These are phyloP conservation scores for Graphilbum fragrans DNA, from an alignment of 2,329 filamentous ascomycete genomes.

Conservation along the genomic window DNA sequence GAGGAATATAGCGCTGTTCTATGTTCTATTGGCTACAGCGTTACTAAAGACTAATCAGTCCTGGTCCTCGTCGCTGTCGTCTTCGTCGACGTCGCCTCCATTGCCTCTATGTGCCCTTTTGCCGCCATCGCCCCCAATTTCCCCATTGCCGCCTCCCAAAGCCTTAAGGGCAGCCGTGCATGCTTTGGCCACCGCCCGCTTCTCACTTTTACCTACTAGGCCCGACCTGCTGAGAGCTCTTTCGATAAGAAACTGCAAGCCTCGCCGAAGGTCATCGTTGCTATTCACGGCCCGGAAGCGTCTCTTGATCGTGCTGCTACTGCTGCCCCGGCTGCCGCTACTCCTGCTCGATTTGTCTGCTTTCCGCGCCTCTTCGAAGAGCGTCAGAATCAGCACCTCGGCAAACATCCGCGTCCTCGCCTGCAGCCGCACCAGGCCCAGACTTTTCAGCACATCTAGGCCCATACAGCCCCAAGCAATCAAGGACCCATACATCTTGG, in stretches of 20 bases:
- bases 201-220: constrained; percentile 34
- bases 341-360: constrained; percentile 20
- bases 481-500: constrained; percentile 40
- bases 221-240: constrained; percentile 60
- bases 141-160: constrained; percentile 14
- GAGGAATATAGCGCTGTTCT: too few species aligned
- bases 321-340: constrained; percentile 20
- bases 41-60: too few species aligned
- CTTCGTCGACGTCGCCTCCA: too few species aligned
- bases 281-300: constrained; percentile 55
- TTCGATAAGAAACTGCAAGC: constrained; percentile 68
- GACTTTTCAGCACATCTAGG: constrained; percentile 46
- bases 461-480: constrained; percentile 32
- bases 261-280: constrained; percentile 55
- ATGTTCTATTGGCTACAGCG: too few species aligned
- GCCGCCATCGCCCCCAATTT: background rate
- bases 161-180: constrained; percentile 30
- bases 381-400: constrained; percentile 65
- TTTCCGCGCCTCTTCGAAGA: constrained; percentile 56
- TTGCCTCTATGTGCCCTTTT: too few species aligned
- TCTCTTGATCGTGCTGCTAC: constrained; percentile 35
- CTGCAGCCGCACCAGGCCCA: constrained; percentile 71
- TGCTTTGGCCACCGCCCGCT: constrained; percentile 31
- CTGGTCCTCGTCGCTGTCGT: too few species aligned
- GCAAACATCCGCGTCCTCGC: constrained; percentile 66